Conservation (phyloP, 2,329 filamentous ascomycete genomes). For the Whalleya microplaca region DNA sequence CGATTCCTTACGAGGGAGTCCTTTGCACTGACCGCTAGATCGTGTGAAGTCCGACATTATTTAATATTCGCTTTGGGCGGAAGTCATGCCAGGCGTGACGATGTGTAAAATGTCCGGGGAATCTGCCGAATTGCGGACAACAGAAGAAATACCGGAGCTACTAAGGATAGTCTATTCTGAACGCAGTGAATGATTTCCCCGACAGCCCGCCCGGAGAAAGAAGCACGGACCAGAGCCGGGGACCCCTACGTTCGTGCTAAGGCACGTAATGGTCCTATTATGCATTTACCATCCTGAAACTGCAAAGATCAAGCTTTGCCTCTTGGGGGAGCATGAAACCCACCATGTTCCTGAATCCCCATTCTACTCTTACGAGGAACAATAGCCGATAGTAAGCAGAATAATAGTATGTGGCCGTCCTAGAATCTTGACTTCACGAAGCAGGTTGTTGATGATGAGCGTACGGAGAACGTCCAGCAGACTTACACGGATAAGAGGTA, state of each 20-base stretch:
- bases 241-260: not conserved
- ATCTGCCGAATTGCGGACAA: conserved; percentile 3
- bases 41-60: no score
- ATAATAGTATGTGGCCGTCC: not conserved
- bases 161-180: no score
- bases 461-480: not conserved
- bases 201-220: no score
- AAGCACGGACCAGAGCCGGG: conserved; percentile 9
- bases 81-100: not conserved
- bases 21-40: no score
- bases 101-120: conserved; percentile 14
- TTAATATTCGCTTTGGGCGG: not conserved
- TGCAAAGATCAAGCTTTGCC: conserved; percentile 17
- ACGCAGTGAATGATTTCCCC: not conserved
- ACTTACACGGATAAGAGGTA: no score
- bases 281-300: conserved; percentile 16
- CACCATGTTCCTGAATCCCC: conserved; percentile 7
- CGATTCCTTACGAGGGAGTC: not conserved
- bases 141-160: conserved; percentile 10
- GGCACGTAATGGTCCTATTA: not conserved
- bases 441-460: not conserved
- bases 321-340: conserved; percentile 18
- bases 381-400: not conserved
- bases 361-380: conserved; percentile 10
- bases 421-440: not conserved